Evolutionary conservation across 768 basidiomycete species (phyloP).

Genomic region (Pulveroboletus sp.): DNA sequence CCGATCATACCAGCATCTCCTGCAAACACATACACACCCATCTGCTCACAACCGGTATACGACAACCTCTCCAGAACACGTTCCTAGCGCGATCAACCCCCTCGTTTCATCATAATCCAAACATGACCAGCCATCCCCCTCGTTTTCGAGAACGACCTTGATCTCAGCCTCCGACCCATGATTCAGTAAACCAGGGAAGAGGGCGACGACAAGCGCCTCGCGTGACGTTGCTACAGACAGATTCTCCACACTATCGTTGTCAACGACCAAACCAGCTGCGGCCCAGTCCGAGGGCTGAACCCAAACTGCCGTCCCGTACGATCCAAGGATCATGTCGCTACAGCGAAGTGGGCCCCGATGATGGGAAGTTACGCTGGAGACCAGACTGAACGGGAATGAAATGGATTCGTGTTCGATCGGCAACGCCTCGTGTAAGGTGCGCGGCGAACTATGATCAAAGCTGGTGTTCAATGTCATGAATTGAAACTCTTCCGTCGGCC

Average conservation of each 20-base stretch:
- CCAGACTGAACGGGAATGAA: conserved; percentile 48
- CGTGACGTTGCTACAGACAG: conserved; percentile 17
- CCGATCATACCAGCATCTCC: not conserved
- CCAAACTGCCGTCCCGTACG: conserved; percentile 60
- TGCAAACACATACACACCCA: not conserved
- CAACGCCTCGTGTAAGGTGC: conserved; percentile 2
- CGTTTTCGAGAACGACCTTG: conserved; percentile 34
- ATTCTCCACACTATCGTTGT: conserved; percentile 12
- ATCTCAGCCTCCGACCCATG: conserved; percentile 21
- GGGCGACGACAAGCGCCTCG: conserved; percentile 46
- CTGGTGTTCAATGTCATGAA: conserved; percentile 48
- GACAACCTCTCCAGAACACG: conserved; percentile 45
- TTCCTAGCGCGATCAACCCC: conserved; percentile 53
- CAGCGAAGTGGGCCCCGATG: conserved; percentile 53
- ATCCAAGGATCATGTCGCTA: conserved; percentile 50
- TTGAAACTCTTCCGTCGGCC: conserved; percentile 45
- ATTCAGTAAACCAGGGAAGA: conserved; percentile 45
- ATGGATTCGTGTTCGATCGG: conserved; percentile 26
- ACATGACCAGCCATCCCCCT: conserved; percentile 43
- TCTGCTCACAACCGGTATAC: conserved; percentile 28
- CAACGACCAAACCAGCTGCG: conserved; percentile 35
- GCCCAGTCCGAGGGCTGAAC: conserved; percentile 53
- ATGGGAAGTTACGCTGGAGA: conserved; percentile 34
- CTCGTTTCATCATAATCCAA: conserved; percentile 60
- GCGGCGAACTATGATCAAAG: not conserved